These are phyloP conservation scores for Corymbia citriodora DNA, from an alignment of 441 rosid species.

Conservation along the genomic window DNA sequence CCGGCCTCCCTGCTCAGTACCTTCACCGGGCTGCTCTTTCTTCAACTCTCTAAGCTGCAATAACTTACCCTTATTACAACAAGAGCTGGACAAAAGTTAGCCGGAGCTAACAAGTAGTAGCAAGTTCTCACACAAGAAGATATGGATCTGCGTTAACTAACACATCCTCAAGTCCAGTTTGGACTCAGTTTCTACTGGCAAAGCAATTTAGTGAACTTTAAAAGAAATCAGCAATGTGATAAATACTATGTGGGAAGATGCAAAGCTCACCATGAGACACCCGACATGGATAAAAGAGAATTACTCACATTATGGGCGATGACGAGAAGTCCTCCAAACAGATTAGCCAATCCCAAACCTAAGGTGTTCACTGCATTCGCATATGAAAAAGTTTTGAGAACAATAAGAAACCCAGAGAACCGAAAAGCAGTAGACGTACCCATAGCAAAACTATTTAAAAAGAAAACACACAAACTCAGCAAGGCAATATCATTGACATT, in stretches of 20 bases:
- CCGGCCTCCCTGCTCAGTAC: constrained; percentile 32
- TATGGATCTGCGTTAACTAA: neutral
- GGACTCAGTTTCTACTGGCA: neutral
- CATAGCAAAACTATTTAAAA: neutral
- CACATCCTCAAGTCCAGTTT: neutral
- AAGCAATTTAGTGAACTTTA: neutral
- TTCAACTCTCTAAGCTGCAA: constrained; percentile 71
- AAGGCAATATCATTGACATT: neutral
- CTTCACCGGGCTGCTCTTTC: constrained; percentile 21
- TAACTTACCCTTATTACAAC: neutral
- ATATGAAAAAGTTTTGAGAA: neutral
- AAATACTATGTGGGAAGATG: neutral
- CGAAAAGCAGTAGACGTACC: neutral
- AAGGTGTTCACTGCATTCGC: constrained; percentile 66
- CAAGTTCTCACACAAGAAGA: neutral
- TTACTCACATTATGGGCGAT: constrained; percentile 60
- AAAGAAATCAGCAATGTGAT: neutral
- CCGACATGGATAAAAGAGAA: neutral
- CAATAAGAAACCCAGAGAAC: neutral
- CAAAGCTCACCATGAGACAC: neutral
- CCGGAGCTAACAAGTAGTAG: neutral
- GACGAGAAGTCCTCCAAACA: constrained; percentile 70
- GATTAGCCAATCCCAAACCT: constrained; percentile 78
- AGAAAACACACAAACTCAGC: neutral
- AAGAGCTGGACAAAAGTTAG: neutral